Evolutionary conservation across 345 rosid genomes (phyloP), one percentile per base, ranked within the genome.

Genomic region (Euphorbia lathyris): DNA sequence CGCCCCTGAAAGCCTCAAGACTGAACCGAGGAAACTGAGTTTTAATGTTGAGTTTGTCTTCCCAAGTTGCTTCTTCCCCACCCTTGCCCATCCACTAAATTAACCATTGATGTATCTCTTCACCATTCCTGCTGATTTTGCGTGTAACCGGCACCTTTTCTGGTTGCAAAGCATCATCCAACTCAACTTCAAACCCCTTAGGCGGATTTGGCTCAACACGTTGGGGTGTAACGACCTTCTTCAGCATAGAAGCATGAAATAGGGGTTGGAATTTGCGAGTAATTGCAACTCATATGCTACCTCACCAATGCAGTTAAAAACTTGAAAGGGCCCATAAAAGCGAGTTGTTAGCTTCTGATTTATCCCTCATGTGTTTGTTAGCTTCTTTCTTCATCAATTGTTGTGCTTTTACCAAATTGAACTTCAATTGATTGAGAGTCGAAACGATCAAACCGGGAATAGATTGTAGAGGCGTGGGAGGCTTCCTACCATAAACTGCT

Each of bases 161-260:
- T 29, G 40, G 45, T 12, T 40, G 20, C 1, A 29, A 25, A 7
- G 9, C 0, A 0, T 0, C 11, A 7, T 3, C 20, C 45, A 29
- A 1, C 22, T 29, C 9, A 1, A 9, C 11, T 9, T 30, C 1
- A 2, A 36, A 29, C 0, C 14, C 23, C 7, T 1, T 1, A 3
- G 43, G 45, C 8, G n/a, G 9, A 2, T 12, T 0, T 0, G 16
- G 3, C 3, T 4, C 0, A 13, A 4, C 23, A 1, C 3, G 11
- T 17, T 0, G 42, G 4, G 32, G 17, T 19, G 20, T 10, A 60
- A 7, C 19, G 3, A 11, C 65, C 45, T 60, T 60, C 65, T 60
- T 60, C 5, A 60, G 1, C 16, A 27, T 38, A 8, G 65, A 60
- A 0, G 10, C 26, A 20, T 32, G 65, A 10, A 34, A 60, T 23